Evolutionary conservation across 176 grass and related monocot species (phyloP), one percentile per base, ranked within the genome.

Genomic region (Pontederia paniculata): DNA sequence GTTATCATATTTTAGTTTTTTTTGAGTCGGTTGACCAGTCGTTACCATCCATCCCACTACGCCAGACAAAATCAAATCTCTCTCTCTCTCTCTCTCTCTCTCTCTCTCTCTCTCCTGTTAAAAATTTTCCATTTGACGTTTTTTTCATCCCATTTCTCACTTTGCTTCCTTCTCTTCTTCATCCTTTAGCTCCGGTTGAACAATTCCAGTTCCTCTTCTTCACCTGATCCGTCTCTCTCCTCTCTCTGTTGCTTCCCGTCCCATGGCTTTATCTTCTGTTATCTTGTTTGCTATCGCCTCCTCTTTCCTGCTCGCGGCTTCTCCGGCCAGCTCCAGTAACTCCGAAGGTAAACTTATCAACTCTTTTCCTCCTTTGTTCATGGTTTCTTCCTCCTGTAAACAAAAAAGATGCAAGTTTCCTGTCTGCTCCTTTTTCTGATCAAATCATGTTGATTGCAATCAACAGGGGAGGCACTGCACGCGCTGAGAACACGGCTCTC

Each of bases 401-500:
- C 18, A 8, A 23, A 37, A 8, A 63, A 63, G 20, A 1, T 16
- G 19, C 9, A 12, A n/a, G 41, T 48, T 50, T 21, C 12, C 0
- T 17, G 47, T 57, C 22, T 63, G 14, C 50, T 66, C 9, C 50
- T 58, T 48, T 11, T 61, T 65, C 61, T 58, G 44, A 17, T 37
- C 1, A 3, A 37, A 37, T 6, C 7, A 2, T 6, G 28, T 37
- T 37, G 11, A 21, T 44, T 47, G 60, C 15, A 52, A n/a, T n/a
- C n/a, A n/a, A 21, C 44, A 81, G 93, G 86, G 5, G 86, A 86
- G 51, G 93, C 86, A 57, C 65, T 97, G 66, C 81, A 84, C 67
- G 83, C 93, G 57, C 77, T 89, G 70, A 83, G 83, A 44, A 22
- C 78, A 55, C 70, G 79, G 65, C 77, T 97, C n/a, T 58, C 52